phyloP scores from a whole-genome alignment of 2,329 filamentous ascomycete species.

The Aspergillus luchuensis region DNA sequence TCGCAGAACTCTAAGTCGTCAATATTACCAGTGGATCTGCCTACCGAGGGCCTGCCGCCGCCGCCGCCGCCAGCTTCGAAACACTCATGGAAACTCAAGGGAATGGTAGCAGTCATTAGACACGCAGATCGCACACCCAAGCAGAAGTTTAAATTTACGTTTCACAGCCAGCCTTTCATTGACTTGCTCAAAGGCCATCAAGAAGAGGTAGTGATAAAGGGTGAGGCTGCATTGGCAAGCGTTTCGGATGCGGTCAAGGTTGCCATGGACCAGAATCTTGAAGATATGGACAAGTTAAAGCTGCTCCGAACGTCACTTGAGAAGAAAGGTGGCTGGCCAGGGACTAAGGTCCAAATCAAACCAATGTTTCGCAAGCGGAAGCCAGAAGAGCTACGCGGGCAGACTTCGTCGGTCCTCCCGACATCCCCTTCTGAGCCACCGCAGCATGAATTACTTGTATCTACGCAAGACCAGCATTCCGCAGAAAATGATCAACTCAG shows the following conservation, averaged over 20 bases:
- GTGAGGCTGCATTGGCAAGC: slow-evolving; percentile 83
- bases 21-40: slow-evolving; percentile 27
- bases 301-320: slow-evolving; percentile 81
- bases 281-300: slow-evolving; percentile 85
- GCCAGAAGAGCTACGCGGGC: slow-evolving; percentile 57
- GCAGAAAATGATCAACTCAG: slow-evolving; percentile 39
- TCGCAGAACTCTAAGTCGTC: slow-evolving; percentile 31
- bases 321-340: slow-evolving; percentile 91
- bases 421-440: slow-evolving; percentile 12
- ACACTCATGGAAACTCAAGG: slow-evolving; percentile 97
- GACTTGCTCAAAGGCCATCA: slow-evolving; percentile 92
- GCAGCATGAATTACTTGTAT: slow-evolving; percentile 25
- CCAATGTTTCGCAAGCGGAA: slow-evolving; percentile 96
- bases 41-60: slow-evolving; percentile 45
- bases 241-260: slow-evolving; percentile 85
- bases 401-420: slow-evolving; percentile 21
- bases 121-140: slow-evolving; percentile 97
- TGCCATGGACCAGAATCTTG: slow-evolving; percentile 75
- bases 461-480: slow-evolving; percentile 23
- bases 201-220: slow-evolving; percentile 92
- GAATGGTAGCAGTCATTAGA: slow-evolving; percentile 92
- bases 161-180: slow-evolving; percentile 95
- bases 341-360: slow-evolving; percentile 98
- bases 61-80: slow-evolving; percentile 72
- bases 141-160: slow-evolving; percentile 99